A percentile compares a stretch with the other conserved stretches of the same genome.
phyloP scores from a whole-genome alignment of 192 early-diverging fungal genomes.

The Rhizophagus sp. region DNA sequence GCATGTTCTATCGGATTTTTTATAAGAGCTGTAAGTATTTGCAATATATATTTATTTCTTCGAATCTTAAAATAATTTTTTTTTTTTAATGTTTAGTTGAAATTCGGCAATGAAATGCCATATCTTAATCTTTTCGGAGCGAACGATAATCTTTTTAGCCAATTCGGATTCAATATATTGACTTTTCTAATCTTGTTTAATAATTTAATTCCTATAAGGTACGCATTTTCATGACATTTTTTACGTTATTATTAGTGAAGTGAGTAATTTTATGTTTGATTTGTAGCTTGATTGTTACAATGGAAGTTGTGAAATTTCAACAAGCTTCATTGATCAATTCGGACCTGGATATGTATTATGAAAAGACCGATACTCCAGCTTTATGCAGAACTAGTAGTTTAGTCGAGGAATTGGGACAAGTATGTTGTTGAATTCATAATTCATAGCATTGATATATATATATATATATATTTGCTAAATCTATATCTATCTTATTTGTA shows the following conservation, averaged over 20 bases:
- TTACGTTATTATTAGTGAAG: neutral
- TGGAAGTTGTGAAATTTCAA: slow-evolving; percentile 97
- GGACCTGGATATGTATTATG: slow-evolving; percentile 97
- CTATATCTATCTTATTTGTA: slow-evolving; percentile 33
- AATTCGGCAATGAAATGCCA: slow-evolving; percentile 44
- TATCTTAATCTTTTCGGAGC: slow-evolving; percentile 39
- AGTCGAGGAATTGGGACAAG: slow-evolving; percentile 93
- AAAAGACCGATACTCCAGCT: slow-evolving; percentile 89
- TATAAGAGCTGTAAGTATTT: slow-evolving; percentile 50
- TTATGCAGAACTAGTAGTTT: slow-evolving; percentile 89
- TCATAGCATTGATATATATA: neutral
- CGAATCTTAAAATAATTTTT: neutral
- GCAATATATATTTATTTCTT: slow-evolving; percentile 10
- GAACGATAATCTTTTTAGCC: slow-evolving; percentile 36
- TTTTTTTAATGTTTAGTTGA: slow-evolving; percentile 36
- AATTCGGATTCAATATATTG: slow-evolving; percentile 87
- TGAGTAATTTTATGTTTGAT: slow-evolving; percentile 12
- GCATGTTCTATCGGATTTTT: slow-evolving; percentile 85
- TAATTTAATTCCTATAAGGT: slow-evolving; percentile 97
- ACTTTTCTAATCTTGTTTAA: slow-evolving; percentile 99
- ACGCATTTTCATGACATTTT: neutral
- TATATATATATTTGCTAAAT: neutral
- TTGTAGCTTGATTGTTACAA: slow-evolving; percentile 93
- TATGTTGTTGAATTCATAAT: slow-evolving; percentile 16
- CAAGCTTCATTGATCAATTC: slow-evolving; percentile 86